Evolutionary conservation across 306 rosid species (phyloP), one percentile per base, ranked within the genome.

Genomic region (Acacia confusa): DNA sequence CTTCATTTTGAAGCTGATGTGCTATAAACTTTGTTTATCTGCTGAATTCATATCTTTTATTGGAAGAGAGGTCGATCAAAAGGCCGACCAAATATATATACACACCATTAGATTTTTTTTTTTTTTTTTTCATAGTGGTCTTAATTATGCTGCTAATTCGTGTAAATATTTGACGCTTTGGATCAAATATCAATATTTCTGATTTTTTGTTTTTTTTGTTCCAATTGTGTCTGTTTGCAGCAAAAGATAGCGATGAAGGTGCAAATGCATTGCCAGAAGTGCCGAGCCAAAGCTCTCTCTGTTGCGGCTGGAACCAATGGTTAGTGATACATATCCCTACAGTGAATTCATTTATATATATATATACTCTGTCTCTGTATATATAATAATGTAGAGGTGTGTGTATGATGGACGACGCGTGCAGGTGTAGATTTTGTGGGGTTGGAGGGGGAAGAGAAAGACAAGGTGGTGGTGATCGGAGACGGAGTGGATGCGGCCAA

Each of bases 211-310:
- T 36, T 34, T 4, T 34, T 5, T 32, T 0, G 40, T 36, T 36
- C 40, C 5, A 34, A 34, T 34, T 34, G 40, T 36, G 40, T 36
- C 40, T 15, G 19, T 61, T 67, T 69, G 78, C 89, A 85, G 89
- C 84, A 79, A 73, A 86, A 88, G 78, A 86, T 88, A 76, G 84
- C 81, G 74, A 76, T 88, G 82, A 88, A 71, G 68, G 90, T 88
- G 52, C 28, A 25, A 14, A 89, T 89, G 89, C 55, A 72, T 14
- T 72, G 89, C 76, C 60, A 65, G 20, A 87, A 89, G 67, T 85
- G 92, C 84, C 74, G 70, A 44, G 9, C 80, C 0, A 67, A 81
- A 84, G 89, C 88, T 60, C 82, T 89, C 58, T 3, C 32, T 81
- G 82, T 83, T 64, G 86, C 83, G 32, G 77, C 77, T 9, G 83